Percentiles rank a stretch among this genome's conserved stretches.
Evolutionary conservation across 352 stramenopile genomes (phyloP).

Genomic region (Phytophthora sp.): DNA sequence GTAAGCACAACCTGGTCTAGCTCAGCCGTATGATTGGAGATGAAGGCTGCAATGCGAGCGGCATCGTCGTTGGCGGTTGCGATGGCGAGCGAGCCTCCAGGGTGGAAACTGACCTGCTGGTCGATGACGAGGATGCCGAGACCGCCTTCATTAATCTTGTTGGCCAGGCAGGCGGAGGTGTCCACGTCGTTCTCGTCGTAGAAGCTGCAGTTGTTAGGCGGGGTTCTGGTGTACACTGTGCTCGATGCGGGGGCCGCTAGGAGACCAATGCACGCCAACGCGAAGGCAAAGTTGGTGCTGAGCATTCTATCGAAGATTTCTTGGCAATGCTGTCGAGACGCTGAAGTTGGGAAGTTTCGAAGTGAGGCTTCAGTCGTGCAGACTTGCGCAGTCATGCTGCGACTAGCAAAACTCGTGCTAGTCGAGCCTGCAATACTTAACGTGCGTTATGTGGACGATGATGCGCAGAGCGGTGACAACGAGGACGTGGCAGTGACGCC

Average conservation of each 20-base stretch:
- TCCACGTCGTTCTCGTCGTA: conserved; percentile 20
- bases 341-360: not conserved
- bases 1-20: conserved; percentile 92
- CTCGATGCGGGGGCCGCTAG: not conserved
- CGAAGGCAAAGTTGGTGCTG: conserved; percentile 1
- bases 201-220: conserved; percentile 20
- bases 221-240: conserved; percentile 11
- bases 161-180: conserved; percentile 32
- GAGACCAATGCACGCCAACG: conserved; percentile 2
- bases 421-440: not conserved
- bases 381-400: too few relatives aligned
- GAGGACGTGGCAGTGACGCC: conserved; percentile 11
- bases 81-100: conserved; percentile 91
- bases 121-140: conserved; percentile 91
- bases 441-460: not conserved
- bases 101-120: conserved; percentile 95
- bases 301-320: conserved; percentile 1
- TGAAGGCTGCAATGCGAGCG: conserved; percentile 82
- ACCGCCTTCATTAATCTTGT: conserved; percentile 36
- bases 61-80: conserved; percentile 87
- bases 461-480: conserved; percentile 9
- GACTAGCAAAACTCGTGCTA: not conserved
- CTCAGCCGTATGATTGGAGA: conserved; percentile 54
- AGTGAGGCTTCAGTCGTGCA: not conserved
- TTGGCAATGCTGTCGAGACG: not conserved